Conservation (phyloP, 2,329 filamentous ascomycete genomes). For the Colletotrichum incanum region DNA sequence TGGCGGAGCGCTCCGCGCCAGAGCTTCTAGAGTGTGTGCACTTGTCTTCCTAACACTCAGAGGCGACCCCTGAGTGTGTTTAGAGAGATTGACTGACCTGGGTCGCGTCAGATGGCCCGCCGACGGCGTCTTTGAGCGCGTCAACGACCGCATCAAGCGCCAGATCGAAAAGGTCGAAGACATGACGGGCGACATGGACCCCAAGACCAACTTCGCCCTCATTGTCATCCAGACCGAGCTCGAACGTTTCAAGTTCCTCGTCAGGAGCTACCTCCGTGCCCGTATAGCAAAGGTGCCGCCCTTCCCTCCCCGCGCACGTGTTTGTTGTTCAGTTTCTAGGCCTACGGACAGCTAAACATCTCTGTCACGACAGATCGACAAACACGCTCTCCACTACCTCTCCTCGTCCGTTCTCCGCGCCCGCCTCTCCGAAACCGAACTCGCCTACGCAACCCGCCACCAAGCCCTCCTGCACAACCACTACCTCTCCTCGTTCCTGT, state of each 20-base stretch:
- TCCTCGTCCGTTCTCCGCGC: conserved; percentile 67
- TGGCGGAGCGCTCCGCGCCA: conserved; percentile 90
- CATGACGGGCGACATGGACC: conserved; percentile 88
- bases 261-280: conserved; percentile 85
- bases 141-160: conserved; percentile 79
- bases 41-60: not conserved
- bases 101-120: conserved; percentile 71
- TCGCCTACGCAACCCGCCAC: conserved; percentile 87
- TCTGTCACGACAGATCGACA: conserved; percentile 75
- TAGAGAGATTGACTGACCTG: not conserved
- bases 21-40: conserved; percentile 83
- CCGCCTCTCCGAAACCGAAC: conserved; percentile 83
- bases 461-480: conserved; percentile 88
- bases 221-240: conserved; percentile 98
- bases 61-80: not conserved
- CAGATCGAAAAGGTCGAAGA: conserved; percentile 82
- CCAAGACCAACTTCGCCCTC: conserved; percentile 91
- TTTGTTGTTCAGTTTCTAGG: not conserved
- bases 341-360: conserved; percentile 5
- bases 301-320: not conserved
- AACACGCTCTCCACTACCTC: conserved; percentile 82
- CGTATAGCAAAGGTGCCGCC: conserved; percentile 84
- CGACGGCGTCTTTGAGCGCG: conserved; percentile 83
- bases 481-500: conserved; percentile 88
- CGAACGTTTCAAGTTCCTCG: conserved; percentile 92